Evolutionary conservation across 73 alveolate species (phyloP).

Genomic region (Tetrahymena thermophila): DNA sequence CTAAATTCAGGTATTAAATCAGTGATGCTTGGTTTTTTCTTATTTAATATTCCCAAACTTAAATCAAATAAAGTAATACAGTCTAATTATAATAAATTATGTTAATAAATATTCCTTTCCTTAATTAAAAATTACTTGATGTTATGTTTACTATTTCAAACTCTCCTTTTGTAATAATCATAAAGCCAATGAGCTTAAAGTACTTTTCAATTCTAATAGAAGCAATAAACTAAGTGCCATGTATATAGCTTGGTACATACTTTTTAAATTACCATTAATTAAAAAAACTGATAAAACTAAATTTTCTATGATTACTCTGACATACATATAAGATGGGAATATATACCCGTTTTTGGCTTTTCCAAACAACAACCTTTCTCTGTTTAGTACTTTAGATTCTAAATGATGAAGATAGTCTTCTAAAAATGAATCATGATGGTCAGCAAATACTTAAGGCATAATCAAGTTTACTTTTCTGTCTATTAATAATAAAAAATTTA

Average conservation of each 20-base stretch:
- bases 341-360: slow-evolving; percentile 44
- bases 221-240: slow-evolving; percentile 33
- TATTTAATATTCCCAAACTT: slow-evolving; percentile 8
- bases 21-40: slow-evolving; percentile 9
- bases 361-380: slow-evolving; percentile 32
- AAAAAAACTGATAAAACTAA: too few species aligned
- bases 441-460: slow-evolving; percentile 40
- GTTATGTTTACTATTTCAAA: slow-evolving; percentile 30
- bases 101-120: background rate
- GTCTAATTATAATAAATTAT: background rate
- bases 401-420: slow-evolving; percentile 28
- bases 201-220: slow-evolving; percentile 30
- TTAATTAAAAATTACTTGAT: background rate
- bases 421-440: slow-evolving; percentile 33
- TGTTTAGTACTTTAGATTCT: slow-evolving; percentile 33
- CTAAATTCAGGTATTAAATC: slow-evolving; percentile 24
- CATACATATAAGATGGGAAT: slow-evolving; percentile 32
- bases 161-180: slow-evolving; percentile 14
- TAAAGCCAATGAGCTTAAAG: slow-evolving; percentile 20
- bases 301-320: background rate
- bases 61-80: slow-evolving; percentile 30
- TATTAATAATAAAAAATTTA: background rate
- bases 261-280: too few species aligned
- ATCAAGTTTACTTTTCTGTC: slow-evolving; percentile 24
- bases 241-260: slow-evolving; percentile 37